phyloP scores from a whole-genome alignment of 495 filamentous ascomycete genomes.

The Cetradonia linearis region DNA sequence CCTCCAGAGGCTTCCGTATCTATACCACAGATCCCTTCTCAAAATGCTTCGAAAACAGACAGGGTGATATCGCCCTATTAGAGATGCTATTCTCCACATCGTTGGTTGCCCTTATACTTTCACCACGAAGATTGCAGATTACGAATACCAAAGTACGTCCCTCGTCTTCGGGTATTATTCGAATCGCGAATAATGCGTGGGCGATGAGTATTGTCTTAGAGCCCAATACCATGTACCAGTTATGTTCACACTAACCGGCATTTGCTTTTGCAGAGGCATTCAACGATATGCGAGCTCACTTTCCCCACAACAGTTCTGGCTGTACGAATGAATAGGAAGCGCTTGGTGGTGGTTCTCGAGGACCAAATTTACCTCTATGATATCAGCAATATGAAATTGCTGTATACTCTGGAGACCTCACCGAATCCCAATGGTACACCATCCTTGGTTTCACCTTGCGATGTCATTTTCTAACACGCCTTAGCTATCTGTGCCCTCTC shows the following conservation, averaged over 20 bases:
- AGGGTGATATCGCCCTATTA: conserved; percentile 85
- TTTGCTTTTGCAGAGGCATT: conserved; percentile 53
- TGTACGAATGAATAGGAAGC: conserved; percentile 85
- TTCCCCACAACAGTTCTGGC: conserved; percentile 91
- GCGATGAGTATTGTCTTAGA: conserved; percentile 11
- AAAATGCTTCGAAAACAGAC: conserved; percentile 84
- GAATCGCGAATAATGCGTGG: conserved; percentile 10
- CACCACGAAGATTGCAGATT: conserved; percentile 81
- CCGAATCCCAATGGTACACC: conserved; percentile 69
- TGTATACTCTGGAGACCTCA: conserved; percentile 83
- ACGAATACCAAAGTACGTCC: conserved; percentile 89
- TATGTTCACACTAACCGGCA: conserved; percentile 1
- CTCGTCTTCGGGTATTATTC: neutral
- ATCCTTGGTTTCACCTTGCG: neutral
- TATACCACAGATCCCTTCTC: conserved; percentile 93
- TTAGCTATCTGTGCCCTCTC: conserved; percentile 84
- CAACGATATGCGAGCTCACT: conserved; percentile 96
- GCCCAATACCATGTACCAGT: conserved; percentile 3
- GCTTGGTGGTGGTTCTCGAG: conserved; percentile 84
- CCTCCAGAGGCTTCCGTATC: conserved; percentile 83
- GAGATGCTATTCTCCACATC: conserved; percentile 99
- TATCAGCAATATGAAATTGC: conserved; percentile 92
- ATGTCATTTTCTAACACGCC: conserved; percentile 15
- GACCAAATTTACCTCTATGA: conserved; percentile 97
- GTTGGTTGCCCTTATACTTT: conserved; percentile 84